Conservation (phyloP, 176 grass and related monocot species). For the Aegilops bicornis region DNA sequence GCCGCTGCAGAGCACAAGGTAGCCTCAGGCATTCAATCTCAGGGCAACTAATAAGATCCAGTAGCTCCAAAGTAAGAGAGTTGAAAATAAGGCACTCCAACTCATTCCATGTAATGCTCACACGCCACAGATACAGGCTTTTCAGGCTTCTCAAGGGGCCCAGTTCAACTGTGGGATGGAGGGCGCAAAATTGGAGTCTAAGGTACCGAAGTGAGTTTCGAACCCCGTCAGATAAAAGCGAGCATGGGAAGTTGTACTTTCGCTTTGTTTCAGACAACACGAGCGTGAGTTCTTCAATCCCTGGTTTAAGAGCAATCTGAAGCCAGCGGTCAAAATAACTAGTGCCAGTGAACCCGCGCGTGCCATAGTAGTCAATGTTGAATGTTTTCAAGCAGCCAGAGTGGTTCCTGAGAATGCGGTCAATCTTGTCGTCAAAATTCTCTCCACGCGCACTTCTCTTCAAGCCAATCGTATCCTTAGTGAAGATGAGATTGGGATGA, state of each 20-base stretch:
- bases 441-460: background rate
- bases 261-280: background rate
- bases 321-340: background rate
- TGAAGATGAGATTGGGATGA: background rate
- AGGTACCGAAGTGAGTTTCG: background rate
- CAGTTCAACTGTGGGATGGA: background rate
- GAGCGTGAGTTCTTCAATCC: background rate
- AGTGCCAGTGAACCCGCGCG: background rate
- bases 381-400: background rate
- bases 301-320: background rate
- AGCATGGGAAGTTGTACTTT: background rate
- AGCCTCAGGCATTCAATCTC: too few relatives aligned
- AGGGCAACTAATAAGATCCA: too few relatives aligned
- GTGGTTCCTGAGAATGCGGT: background rate
- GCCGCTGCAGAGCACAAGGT: too few relatives aligned
- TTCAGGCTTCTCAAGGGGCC: too few relatives aligned
- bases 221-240: background rate
- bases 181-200: background rate
- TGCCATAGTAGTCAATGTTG: background rate
- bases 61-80: too few relatives aligned
- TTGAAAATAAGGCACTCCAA: too few relatives aligned
- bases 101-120: too few relatives aligned
- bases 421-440: background rate
- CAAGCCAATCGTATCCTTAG: background rate
- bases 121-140: too few relatives aligned